phyloP scores from a whole-genome alignment of 2,329 filamentous ascomycete genomes.

The Pyrenophora graminea region DNA sequence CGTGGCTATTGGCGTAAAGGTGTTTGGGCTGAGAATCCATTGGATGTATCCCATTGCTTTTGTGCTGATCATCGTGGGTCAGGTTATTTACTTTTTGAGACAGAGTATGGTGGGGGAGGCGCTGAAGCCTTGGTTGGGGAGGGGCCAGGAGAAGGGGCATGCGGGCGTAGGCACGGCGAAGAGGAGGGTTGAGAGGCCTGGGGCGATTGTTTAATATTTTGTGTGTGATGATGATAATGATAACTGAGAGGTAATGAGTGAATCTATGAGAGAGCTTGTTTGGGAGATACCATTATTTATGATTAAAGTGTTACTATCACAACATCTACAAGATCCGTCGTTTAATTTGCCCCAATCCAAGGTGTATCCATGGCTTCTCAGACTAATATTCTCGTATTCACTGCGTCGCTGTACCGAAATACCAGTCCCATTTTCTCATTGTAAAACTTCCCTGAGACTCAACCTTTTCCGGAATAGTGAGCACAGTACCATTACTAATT shows the following conservation, averaged over 20 bases:
- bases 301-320: too few species aligned
- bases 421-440: not conserved
- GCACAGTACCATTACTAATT: too few species aligned
- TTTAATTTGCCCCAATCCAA: too few species aligned
- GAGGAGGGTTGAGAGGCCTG: conserved; percentile 36
- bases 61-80: conserved; percentile 83
- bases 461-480: too few species aligned
- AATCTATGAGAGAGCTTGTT: too few species aligned
- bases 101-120: conserved; percentile 83
- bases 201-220: conserved; percentile 28
- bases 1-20: conserved; percentile 84
- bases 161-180: conserved; percentile 37
- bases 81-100: conserved; percentile 84
- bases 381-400: too few species aligned
- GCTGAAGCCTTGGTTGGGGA: conserved; percentile 92
- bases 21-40: conserved; percentile 80
- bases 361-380: too few species aligned
- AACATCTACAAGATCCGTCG: too few species aligned
- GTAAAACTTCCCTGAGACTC: too few species aligned
- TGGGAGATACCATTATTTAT: too few species aligned
- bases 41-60: conserved; percentile 96
- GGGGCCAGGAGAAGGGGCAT: conserved; percentile 70
- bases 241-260: too few species aligned
- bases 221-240: not conserved
- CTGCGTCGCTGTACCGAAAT: too few species aligned